Evolutionary conservation across 192 early-diverging fungal genomes (phyloP).

Genomic region (Coemansia sp.): DNA sequence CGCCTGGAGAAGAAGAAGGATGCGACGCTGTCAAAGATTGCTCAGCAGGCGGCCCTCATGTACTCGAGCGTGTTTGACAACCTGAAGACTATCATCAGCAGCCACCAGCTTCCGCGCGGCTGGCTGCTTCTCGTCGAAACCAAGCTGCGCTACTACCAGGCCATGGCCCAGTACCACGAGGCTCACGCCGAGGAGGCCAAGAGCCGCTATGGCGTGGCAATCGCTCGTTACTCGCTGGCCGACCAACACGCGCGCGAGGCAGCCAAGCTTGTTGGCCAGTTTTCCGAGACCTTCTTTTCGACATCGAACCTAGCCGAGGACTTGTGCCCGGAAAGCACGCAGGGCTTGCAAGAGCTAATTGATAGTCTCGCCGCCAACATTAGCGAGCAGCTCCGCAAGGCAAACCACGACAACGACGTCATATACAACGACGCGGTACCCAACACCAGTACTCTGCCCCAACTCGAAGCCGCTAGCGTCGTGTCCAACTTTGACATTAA

Average conservation of each 20-base stretch:
- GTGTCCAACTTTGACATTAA: constrained; percentile 73
- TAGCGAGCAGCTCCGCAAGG: constrained; percentile 66
- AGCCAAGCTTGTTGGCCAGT: constrained; percentile 56
- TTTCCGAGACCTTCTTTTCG: constrained; percentile 67
- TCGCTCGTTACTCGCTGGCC: constrained; percentile 74
- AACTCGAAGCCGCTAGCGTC: constrained; percentile 62
- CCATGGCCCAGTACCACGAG: constrained; percentile 84
- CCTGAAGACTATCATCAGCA: constrained; percentile 62
- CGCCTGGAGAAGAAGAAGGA: constrained; percentile 86
- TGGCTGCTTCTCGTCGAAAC: constrained; percentile 86
- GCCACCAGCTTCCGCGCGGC: constrained; percentile 71
- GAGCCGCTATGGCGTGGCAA: constrained; percentile 79
- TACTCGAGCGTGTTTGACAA: constrained; percentile 78
- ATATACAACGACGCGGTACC: constrained; percentile 91
- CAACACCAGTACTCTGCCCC: constrained; percentile 69
- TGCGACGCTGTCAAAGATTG: constrained; percentile 85
- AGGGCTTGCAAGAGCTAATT: constrained; percentile 72
- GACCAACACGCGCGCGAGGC: constrained; percentile 86
- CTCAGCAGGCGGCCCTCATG: constrained; percentile 70
- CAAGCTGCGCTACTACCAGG: constrained; percentile 85
- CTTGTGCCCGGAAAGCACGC: constrained; percentile 63
- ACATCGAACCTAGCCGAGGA: constrained; percentile 60
- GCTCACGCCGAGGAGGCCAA: constrained; percentile 73
- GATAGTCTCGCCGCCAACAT: constrained; percentile 63
- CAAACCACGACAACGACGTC: constrained; percentile 91